phyloP scores from a whole-genome alignment of 2,329 filamentous ascomycete species.

The Penicillium palitans region DNA sequence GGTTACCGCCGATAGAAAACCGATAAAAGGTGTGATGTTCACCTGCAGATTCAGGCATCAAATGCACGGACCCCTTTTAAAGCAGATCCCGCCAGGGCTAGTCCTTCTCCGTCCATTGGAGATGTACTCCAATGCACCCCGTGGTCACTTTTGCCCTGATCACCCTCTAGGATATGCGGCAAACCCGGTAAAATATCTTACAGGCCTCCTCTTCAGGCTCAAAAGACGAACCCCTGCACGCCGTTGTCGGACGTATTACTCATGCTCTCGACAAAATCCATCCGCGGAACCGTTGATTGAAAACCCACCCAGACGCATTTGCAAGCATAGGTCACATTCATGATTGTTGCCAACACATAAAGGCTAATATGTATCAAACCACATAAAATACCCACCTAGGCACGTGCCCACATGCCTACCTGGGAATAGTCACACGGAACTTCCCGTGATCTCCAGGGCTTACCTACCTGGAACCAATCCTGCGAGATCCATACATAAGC shows the following conservation, averaged over 20 bases:
- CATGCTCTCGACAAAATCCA: neutral
- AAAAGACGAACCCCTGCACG: too few relatives aligned
- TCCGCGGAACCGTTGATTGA: neutral
- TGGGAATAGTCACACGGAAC: neutral
- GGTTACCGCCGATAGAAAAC: neutral
- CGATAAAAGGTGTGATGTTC: neutral
- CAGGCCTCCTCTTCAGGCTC: neutral
- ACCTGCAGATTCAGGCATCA: neutral
- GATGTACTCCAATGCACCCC: neutral
- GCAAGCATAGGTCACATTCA: neutral
- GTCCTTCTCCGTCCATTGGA: neutral
- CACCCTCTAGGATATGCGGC: neutral
- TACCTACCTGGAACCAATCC: neutral
- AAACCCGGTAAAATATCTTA: neutral
- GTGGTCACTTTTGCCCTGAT: neutral
- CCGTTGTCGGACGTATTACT: neutral
- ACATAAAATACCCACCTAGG: neutral
- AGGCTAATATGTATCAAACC: neutral
- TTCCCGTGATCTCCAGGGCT: neutral
- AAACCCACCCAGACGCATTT: neutral
- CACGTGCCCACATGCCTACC: neutral
- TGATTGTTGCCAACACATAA: neutral
- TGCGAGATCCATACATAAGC: neutral
- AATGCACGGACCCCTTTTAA: neutral
- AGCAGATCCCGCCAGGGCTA: neutral